A percentile compares a stretch with the other conserved stretches of the same genome.
Conservation (phyloP, 805 yeast genomes). For the Candida manassasensis region DNA sequence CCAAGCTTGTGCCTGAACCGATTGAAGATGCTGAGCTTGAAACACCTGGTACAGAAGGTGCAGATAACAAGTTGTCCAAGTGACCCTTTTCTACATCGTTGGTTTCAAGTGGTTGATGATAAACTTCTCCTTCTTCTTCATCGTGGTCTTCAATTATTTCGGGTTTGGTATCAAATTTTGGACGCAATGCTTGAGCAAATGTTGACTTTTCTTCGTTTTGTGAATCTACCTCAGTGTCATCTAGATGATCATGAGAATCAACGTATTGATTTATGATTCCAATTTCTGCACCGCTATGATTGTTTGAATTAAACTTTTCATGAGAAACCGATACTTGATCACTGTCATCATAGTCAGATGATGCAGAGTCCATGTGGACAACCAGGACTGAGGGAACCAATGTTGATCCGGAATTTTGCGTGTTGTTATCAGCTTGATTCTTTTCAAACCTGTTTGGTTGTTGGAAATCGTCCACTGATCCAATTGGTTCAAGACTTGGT, state of each 20-base stretch:
- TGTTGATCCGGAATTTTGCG: slow-evolving; percentile 1
- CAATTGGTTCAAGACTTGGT: neutral
- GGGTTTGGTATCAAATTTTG: slow-evolving; percentile 28
- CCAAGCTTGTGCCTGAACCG: slow-evolving; percentile 23
- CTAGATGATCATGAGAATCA: slow-evolving; percentile 13
- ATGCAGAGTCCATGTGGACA: neutral
- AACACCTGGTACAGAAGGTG: slow-evolving; percentile 17
- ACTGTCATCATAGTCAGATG: slow-evolving; percentile 6
- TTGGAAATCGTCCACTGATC: neutral
- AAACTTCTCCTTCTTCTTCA: neutral
- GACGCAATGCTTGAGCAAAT: slow-evolving; percentile 23
- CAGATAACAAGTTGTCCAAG: slow-evolving; percentile 12
- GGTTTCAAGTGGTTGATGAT: neutral
- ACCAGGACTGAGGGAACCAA: slow-evolving; percentile 2
- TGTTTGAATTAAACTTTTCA: neutral
- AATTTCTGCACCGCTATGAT: slow-evolving; percentile 11
- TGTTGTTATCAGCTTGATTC: neutral
- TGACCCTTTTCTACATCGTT: no score
- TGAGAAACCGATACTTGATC: neutral
- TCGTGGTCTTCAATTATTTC: slow-evolving; percentile 17
- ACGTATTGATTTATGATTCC: slow-evolving; percentile 18
- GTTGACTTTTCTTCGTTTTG: slow-evolving; percentile 16
- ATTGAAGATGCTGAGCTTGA: slow-evolving; percentile 29
- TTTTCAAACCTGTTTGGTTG: neutral
- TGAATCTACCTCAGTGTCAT: slow-evolving; percentile 17